Percentiles rank a stretch among this genome's conserved stretches.
Evolutionary conservation across 2,329 filamentous ascomycete genomes (phyloP).

Genomic region (Aspergillus sp.): DNA sequence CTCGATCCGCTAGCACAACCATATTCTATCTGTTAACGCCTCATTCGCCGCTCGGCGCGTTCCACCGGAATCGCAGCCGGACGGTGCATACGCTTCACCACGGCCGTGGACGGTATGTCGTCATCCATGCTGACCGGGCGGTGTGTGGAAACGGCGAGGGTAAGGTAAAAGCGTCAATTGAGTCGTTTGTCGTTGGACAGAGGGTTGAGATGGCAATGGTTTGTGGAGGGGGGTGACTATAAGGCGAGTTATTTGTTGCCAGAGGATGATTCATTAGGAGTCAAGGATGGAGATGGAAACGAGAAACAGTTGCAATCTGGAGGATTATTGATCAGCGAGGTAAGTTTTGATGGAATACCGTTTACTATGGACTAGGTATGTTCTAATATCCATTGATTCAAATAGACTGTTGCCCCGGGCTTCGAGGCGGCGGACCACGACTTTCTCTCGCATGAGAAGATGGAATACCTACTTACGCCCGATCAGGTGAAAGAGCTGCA

Average conservation of each 20-base stretch:
- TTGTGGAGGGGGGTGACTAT: conserved; percentile 67
- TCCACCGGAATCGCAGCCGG: conserved; percentile 63
- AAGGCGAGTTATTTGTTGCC: conserved; percentile 64
- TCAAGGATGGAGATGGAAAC: conserved; percentile 6
- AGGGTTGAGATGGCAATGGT: conserved; percentile 61
- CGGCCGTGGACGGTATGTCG: conserved; percentile 63
- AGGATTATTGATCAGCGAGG: conserved; percentile 65
- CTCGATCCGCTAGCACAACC: conserved; percentile 57
- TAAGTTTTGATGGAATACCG: conserved; percentile 18
- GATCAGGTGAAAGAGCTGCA: conserved; percentile 51
- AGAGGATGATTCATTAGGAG: conserved; percentile 32
- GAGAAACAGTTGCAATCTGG: conserved; percentile 35
- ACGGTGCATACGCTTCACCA: conserved; percentile 67
- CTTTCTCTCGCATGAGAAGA: conserved; percentile 56
- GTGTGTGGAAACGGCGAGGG: conserved; percentile 30
- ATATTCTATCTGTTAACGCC: conserved; percentile 67
- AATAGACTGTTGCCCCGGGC: conserved; percentile 62
- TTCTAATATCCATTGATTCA: too few relatives aligned
- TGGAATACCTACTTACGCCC: conserved; percentile 54
- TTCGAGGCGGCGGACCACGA: conserved; percentile 69
- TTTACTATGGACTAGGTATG: too few relatives aligned
- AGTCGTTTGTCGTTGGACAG: conserved; percentile 64
- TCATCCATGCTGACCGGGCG: conserved; percentile 56
- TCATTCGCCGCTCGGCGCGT: conserved; percentile 54
- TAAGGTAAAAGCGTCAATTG: conserved; percentile 50